phyloP scores from a whole-genome alignment of 2,329 filamentous ascomycete species.

The Nakataea oryzae region DNA sequence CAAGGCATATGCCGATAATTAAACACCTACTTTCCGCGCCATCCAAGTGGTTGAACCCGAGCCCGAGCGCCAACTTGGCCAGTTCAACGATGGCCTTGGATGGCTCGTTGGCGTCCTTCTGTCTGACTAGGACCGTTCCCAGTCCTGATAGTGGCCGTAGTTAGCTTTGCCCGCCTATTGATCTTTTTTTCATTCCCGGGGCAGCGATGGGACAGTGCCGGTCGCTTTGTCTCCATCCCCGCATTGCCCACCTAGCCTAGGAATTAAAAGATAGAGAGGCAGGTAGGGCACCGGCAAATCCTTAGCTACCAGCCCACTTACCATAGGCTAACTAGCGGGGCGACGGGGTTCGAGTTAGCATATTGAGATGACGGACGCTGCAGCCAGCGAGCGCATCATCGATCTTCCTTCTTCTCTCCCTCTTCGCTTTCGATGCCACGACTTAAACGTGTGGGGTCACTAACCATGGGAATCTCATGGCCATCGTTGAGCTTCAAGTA shows the following conservation, averaged over 20 bases:
- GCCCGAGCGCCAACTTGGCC: conserved; percentile 51
- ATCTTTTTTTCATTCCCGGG: no score
- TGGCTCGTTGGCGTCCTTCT: conserved; percentile 39
- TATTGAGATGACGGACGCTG: not conserved
- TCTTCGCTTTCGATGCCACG: no score
- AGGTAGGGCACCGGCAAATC: not conserved
- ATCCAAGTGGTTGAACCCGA: conserved; percentile 66
- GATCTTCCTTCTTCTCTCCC: no score
- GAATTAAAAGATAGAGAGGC: not conserved
- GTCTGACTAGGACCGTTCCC: conserved; percentile 45
- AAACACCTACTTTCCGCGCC: conserved; percentile 52
- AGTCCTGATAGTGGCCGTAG: conserved; percentile 35
- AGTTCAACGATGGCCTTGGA: conserved; percentile 41
- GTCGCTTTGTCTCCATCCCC: not conserved
- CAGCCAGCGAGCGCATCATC: not conserved
- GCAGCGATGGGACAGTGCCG: not conserved
- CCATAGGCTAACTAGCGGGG: not conserved
- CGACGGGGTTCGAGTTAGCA: not conserved
- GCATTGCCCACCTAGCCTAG: not conserved
- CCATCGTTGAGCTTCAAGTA: conserved; percentile 64
- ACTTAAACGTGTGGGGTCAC: conserved; percentile 7
- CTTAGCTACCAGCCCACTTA: not conserved
- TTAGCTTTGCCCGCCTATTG: no score
- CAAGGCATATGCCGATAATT: not conserved
- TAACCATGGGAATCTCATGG: conserved; percentile 58